phyloP scores from a whole-genome alignment of 345 rosid species.

The Fremontodendron californicum region DNA sequence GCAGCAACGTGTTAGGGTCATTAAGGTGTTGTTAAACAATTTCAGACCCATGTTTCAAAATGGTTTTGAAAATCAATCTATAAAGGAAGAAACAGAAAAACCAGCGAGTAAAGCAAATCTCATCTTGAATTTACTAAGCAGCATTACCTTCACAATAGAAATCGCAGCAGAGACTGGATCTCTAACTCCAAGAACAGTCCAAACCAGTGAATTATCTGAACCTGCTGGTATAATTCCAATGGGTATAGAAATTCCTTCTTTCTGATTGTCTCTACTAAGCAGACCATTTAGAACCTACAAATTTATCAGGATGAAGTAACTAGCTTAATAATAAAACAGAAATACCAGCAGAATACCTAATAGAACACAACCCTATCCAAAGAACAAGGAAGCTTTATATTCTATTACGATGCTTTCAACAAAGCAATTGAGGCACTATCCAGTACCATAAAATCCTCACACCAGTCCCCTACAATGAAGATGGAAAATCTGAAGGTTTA shows the following conservation, averaged over 20 bases:
- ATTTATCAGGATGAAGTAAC: constrained; percentile 14
- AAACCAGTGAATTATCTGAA: constrained; percentile 94
- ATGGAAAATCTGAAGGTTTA: background rate
- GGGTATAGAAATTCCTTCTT: constrained; percentile 98
- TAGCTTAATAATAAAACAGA: constrained; percentile 3
- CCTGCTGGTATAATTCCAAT: constrained; percentile 99
- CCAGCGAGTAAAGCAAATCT: background rate
- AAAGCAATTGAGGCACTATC: background rate
- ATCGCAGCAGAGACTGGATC: constrained; percentile 98
- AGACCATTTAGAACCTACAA: constrained; percentile 90
- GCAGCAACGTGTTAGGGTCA: background rate
- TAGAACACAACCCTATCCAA: background rate
- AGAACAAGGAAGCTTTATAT: background rate
- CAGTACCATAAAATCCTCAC: background rate
- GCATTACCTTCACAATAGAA: constrained; percentile 81
- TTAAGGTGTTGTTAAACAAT: background rate
- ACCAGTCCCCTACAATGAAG: background rate
- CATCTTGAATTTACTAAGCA: background rate
- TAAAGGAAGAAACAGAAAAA: background rate
- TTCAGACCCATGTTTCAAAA: constrained; percentile 3
- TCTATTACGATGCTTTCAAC: background rate
- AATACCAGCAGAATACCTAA: background rate
- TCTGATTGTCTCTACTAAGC: constrained; percentile 79
- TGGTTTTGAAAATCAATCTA: background rate
- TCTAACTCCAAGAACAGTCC: constrained; percentile 97